phyloP scores from a whole-genome alignment of 306 rosid species.

The Lablab purpureus region DNA sequence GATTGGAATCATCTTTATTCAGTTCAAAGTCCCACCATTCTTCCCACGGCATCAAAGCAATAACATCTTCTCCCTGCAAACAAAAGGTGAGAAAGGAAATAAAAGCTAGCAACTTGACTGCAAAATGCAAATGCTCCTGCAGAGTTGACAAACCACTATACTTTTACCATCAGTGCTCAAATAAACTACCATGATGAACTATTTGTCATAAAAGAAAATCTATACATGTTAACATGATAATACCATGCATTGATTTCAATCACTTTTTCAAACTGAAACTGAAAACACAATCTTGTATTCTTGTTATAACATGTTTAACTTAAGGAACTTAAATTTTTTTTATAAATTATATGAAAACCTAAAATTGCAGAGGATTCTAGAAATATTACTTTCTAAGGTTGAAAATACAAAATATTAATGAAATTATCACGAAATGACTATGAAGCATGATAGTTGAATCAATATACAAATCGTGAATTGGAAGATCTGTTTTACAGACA shows the following conservation, averaged over 20 bases:
- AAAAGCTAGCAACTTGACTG: conserved; percentile 31
- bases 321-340: background rate
- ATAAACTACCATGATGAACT: conserved; percentile 13
- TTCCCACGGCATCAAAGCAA: conserved; percentile 90
- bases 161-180: conserved; percentile 21
- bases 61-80: conserved; percentile 87
- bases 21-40: conserved; percentile 96
- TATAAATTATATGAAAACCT: conserved; percentile 4
- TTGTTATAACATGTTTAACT: conserved; percentile 34
- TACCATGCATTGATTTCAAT: conserved; percentile 4
- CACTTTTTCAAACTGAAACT: conserved; percentile 29
- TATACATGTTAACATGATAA: conserved; percentile 7
- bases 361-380: conserved; percentile 20
- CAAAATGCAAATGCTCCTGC: background rate
- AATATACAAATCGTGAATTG: background rate
- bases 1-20: conserved; percentile 82
- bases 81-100: conserved; percentile 40
- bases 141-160: conserved; percentile 19
- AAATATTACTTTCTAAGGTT: background rate
- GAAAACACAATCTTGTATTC: conserved; percentile 6
- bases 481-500: background rate
- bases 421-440: conserved; percentile 22
- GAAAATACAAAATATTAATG: conserved; percentile 15
- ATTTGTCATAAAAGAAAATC: conserved; percentile 31
- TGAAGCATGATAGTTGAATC: background rate